Conservation (phyloP, 345 rosid genomes). For the Microthlaspi erraticum region DNA sequence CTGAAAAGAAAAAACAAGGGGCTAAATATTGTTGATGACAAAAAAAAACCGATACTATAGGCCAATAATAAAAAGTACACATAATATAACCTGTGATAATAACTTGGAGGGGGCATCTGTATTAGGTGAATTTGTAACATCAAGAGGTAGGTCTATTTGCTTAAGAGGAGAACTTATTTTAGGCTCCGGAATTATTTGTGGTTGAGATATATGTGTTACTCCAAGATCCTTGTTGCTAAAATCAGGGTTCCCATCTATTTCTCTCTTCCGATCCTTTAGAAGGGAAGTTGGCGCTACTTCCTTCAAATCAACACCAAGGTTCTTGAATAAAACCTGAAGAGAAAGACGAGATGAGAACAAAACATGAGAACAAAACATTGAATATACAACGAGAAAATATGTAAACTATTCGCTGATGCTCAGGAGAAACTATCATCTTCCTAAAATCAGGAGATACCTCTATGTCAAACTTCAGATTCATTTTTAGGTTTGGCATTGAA, state of each 20-base stretch:
- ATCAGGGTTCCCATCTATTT: slow-evolving; percentile 96
- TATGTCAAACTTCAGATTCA: slow-evolving; percentile 98
- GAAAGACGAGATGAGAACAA: neutral
- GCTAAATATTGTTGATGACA: slow-evolving; percentile 2
- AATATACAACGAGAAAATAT: neutral
- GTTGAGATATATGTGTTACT: slow-evolving; percentile 57
- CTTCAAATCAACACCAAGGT: slow-evolving; percentile 90
- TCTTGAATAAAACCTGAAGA: slow-evolving; percentile 82
- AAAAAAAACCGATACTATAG: slow-evolving; percentile 9
- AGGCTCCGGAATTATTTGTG: slow-evolving; percentile 71
- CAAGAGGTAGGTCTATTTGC: slow-evolving; percentile 70
- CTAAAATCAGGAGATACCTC: slow-evolving; percentile 59
- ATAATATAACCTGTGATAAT: slow-evolving; percentile 70
- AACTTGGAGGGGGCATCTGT: slow-evolving; percentile 68
- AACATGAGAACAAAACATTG: too few relatives aligned
- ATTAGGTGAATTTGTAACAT: slow-evolving; percentile 65
- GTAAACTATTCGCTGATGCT: neutral
- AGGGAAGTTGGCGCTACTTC: slow-evolving; percentile 86
- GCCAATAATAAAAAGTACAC: neutral
- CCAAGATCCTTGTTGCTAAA: slow-evolving; percentile 90
- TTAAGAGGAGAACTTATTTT: slow-evolving; percentile 67
- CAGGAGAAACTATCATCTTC: slow-evolving; percentile 15
- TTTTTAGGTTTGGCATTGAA: slow-evolving; percentile 95
- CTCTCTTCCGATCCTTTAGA: slow-evolving; percentile 89
- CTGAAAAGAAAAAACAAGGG: slow-evolving; percentile 49